Percentiles rank a stretch among this genome's conserved stretches.
phyloP scores from a whole-genome alignment of 371 early-diverging fungal genomes.

The Syncephalastrum racemosum region DNA sequence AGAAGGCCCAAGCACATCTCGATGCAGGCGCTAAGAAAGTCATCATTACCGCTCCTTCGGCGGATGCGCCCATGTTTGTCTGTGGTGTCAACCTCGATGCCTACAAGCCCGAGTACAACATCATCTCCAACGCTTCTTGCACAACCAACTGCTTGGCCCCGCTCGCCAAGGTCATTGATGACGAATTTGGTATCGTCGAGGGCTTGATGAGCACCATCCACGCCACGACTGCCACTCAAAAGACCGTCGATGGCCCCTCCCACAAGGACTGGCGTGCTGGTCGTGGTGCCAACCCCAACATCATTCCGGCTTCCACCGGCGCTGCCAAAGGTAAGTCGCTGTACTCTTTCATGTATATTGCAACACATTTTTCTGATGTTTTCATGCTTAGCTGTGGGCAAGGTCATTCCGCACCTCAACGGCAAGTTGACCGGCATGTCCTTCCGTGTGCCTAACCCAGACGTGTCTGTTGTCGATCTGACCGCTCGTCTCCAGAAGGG shows the following conservation, averaged over 20 bases:
- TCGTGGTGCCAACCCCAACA: slow-evolving; percentile 94
- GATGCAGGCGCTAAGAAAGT: slow-evolving; percentile 97
- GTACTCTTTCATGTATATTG: no score
- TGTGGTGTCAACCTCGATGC: slow-evolving; percentile 94
- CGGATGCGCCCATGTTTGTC: slow-evolving; percentile 86
- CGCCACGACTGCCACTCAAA: slow-evolving; percentile 98
- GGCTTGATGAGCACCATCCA: slow-evolving; percentile 96
- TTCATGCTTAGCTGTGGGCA: slow-evolving; percentile 80
- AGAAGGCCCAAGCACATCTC: slow-evolving; percentile 89
- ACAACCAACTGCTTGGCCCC: slow-evolving; percentile 99
- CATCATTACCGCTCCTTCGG: slow-evolving; percentile 97
- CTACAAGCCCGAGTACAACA: slow-evolving; percentile 81
- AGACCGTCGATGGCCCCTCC: slow-evolving; percentile 98
- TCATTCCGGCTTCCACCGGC: slow-evolving; percentile 99
- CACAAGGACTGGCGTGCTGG: slow-evolving; percentile 97
- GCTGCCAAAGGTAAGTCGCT: slow-evolving; percentile 83
- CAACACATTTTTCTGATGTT: no score
- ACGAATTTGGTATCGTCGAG: slow-evolving; percentile 88
- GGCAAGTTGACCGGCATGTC: slow-evolving; percentile 99
- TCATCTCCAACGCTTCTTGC: slow-evolving; percentile 99
- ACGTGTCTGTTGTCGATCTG: slow-evolving; percentile 99
- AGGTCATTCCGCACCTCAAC: slow-evolving; percentile 96
- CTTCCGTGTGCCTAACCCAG: slow-evolving; percentile 96
- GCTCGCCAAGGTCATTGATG: slow-evolving; percentile 96
- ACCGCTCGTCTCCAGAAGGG: slow-evolving; percentile 90